Conservation (phyloP, 2,329 filamentous ascomycete species). For the Aspergillus quadricinctus region DNA sequence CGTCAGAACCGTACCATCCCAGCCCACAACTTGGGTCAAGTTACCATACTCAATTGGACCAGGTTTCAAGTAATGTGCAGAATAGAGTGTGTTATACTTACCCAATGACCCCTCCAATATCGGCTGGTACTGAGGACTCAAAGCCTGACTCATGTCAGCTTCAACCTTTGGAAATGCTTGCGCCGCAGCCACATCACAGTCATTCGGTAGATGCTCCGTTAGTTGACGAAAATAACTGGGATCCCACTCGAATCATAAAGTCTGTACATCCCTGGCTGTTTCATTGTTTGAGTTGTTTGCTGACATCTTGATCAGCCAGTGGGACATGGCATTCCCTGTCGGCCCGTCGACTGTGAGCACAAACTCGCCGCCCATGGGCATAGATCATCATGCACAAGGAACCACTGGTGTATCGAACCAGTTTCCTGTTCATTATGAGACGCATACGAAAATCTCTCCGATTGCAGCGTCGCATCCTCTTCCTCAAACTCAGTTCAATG, state of each 20-base stretch:
- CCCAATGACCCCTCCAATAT: slow-evolving; percentile 77
- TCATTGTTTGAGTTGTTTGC: slow-evolving; percentile 13
- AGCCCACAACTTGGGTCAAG: slow-evolving; percentile 55
- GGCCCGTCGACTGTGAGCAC: slow-evolving; percentile 44
- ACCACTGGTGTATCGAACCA: slow-evolving; percentile 24
- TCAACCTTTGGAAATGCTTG: slow-evolving; percentile 51
- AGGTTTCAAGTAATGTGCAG: slow-evolving; percentile 42
- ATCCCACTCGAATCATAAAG: slow-evolving; percentile 85
- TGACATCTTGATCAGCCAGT: slow-evolving; percentile 61
- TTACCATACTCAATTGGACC: slow-evolving; percentile 49
- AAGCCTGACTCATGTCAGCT: slow-evolving; percentile 74
- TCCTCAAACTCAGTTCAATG: slow-evolving; percentile 30
- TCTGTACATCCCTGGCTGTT: slow-evolving; percentile 46
- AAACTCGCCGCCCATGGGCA: slow-evolving; percentile 40
- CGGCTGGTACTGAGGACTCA: slow-evolving; percentile 65
- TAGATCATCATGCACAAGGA: slow-evolving; percentile 26
- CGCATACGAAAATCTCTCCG: slow-evolving; percentile 25
- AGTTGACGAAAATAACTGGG: slow-evolving; percentile 70
- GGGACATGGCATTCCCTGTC: slow-evolving; percentile 90
- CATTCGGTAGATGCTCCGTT: slow-evolving; percentile 53
- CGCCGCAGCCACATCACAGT: slow-evolving; percentile 29
- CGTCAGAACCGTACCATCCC: slow-evolving; percentile 58
- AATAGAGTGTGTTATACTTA: slow-evolving; percentile 52
- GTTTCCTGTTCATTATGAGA: slow-evolving; percentile 34
- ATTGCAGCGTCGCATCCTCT: slow-evolving; percentile 29